These are phyloP conservation scores for Zymoseptoria crescenta DNA, from an alignment of 2,329 filamentous ascomycete species.

Conservation along the genomic window DNA sequence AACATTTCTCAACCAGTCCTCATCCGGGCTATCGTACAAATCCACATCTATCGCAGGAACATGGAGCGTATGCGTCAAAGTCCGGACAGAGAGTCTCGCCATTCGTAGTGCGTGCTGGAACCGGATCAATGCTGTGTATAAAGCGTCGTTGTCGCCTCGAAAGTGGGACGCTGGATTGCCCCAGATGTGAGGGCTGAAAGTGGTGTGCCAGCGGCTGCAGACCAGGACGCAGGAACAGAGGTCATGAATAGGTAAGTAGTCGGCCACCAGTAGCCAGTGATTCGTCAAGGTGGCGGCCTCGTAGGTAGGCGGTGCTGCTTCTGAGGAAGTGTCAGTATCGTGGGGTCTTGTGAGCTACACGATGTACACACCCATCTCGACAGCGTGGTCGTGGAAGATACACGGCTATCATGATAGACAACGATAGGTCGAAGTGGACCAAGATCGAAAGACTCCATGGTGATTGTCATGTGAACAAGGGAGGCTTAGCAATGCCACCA, in stretches of 20 bases:
- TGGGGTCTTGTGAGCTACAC: background rate
- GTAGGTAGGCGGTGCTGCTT: slow-evolving; percentile 54
- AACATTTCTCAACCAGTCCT: slow-evolving; percentile 53
- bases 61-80: slow-evolving; percentile 54
- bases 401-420: background rate
- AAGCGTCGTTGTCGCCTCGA: slow-evolving; percentile 51
- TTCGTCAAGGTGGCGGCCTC: slow-evolving; percentile 48
- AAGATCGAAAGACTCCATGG: background rate
- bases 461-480: background rate
- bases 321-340: background rate
- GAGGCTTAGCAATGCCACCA: background rate
- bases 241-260: slow-evolving; percentile 49
- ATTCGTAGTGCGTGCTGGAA: slow-evolving; percentile 51
- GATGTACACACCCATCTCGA: background rate
- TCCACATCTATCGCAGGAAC: slow-evolving; percentile 54
- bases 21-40: slow-evolving; percentile 51
- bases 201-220: slow-evolving; percentile 49
- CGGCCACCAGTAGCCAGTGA: slow-evolving; percentile 49
- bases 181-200: slow-evolving; percentile 55
- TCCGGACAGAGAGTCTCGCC: slow-evolving; percentile 45
- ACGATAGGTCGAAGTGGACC: background rate
- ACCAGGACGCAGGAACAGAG: slow-evolving; percentile 50
- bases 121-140: slow-evolving; percentile 53
- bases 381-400: background rate
- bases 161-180: slow-evolving; percentile 57